Evolutionary conservation across 306 rosid species (phyloP).

Genomic region (Cicer chorassanicum): DNA sequence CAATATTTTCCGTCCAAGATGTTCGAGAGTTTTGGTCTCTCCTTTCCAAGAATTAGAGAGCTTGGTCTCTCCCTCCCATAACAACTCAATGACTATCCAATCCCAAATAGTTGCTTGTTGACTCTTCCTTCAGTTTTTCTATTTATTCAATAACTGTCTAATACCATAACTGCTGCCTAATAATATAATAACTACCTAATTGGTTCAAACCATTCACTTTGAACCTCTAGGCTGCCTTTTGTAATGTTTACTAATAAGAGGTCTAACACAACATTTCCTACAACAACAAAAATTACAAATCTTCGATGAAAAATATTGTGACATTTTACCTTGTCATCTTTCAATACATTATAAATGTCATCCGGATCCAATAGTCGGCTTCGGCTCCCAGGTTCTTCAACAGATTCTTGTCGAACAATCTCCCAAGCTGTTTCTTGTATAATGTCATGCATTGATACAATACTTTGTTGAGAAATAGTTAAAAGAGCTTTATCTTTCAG

Average conservation of each 20-base stretch:
- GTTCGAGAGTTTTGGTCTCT: too few relatives aligned
- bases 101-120: not conserved
- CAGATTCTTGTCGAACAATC: not conserved
- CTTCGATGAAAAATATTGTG: not conserved
- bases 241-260: not conserved
- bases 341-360: constrained; percentile 21
- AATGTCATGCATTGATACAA: not conserved
- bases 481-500: not conserved
- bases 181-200: not conserved
- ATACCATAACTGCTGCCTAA: not conserved
- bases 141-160: not conserved
- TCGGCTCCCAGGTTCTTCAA: not conserved
- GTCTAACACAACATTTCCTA: not conserved
- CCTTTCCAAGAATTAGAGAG: too few relatives aligned
- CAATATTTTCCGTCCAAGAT: too few relatives aligned
- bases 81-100: not conserved
- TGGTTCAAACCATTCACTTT: not conserved
- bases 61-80: too few relatives aligned
- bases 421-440: not conserved
- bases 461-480: not conserved
- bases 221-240: not conserved
- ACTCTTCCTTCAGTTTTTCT: not conserved
- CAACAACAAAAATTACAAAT: too few relatives aligned
- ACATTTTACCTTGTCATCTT: not conserved
- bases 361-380: constrained; percentile 8